Evolutionary conservation across 2,329 filamentous ascomycete genomes (phyloP), one percentile per base, ranked within the genome.

Genomic region (Alternaria burnsii): DNA sequence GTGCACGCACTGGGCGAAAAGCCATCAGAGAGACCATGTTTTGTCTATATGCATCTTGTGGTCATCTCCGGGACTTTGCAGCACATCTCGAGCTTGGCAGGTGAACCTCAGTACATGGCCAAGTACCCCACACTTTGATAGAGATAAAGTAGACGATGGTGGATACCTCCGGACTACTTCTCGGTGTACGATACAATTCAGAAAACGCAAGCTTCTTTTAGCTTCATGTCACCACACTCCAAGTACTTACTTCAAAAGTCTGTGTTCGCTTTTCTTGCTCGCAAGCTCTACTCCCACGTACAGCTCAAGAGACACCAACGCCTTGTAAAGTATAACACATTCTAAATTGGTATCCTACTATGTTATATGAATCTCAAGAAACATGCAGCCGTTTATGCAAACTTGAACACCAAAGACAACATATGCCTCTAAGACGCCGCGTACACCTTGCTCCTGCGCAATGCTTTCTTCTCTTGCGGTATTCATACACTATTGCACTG

Each of bases 391-490:
- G 40, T 24, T 16, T 30, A 20, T 40, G 50, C 40, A 50, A 57
- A 36, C 30, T 40, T 38, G 51, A 58, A 28, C 32, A 51, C 55
- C 44, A 55, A 52, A 44, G 38, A 22, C 34, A 40, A 55, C 38
- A 47, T 43, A 43, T 51, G 16, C 55, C 58, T 42, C 46, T 42
- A 36, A 50, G 56, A 68, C 66, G 57, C 64, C 66, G 14, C 40
- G 50, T 70, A 61, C 70, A 59, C 70, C 70, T 53, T 67, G 68
- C 69, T 66, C 62, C 63, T 46, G 60, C 56, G 63, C 66, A 69
- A 70, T 71, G 69, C 67, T 66, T 54, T 62, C 43, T 48, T 42
- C 55, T 58, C 52, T 53, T 58, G 47, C 47, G 40, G 36, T 55
- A 59, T 61, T 42, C 18, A 46, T 60, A 59, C 53, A 61, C 42